Evolutionary conservation across 2,329 filamentous ascomycete genomes (phyloP), one percentile per base, ranked within the genome.

Genomic region (Bipolaris victoriae): DNA sequence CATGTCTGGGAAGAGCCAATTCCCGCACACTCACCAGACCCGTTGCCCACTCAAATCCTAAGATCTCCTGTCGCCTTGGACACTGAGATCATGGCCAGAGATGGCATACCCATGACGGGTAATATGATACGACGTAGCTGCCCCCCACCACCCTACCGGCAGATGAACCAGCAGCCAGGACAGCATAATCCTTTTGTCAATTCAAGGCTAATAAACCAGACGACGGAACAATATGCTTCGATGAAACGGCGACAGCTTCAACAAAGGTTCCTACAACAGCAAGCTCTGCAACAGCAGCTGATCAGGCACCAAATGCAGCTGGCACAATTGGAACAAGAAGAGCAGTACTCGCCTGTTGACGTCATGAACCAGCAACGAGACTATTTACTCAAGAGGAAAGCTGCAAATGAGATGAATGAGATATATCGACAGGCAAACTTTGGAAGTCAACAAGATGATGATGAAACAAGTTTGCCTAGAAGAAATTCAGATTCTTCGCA

Each of bases 101-200:
- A 64, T 7, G 60, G 62, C 15, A 65, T 63, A 10, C 62, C 62
- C 3, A 63, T 58, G 60, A 53, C 51, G 2, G 56, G 39, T 15
- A 63, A 61, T 41, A 36, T 24, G 4, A 10, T 44, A 37, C 33
- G 26, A 2, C 43, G 9, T 9, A 31, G 9, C 26, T 33, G 5
- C 10, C 24, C 18, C 5, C 41, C 16, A 24, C 41, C n/a, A 10
- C 24, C 24, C 26, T 26, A 29, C 29, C 24, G 31, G n/a, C 43
- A 45, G 3, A 45, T 45, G 43, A 18, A 18, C 26, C n/a, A 13
- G 16, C 26, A 45, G 15, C 20, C 20, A 24, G 20, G 20, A 7
- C 20, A 24, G 3, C 20, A 24, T 3, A 24, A 24, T 10, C 10
- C 39, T 5, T 41, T 10, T 15, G 4, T 41, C 5, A 3, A 20